Conservation (phyloP, 2,329 filamentous ascomycete species). For the Cytospora piceicola region DNA sequence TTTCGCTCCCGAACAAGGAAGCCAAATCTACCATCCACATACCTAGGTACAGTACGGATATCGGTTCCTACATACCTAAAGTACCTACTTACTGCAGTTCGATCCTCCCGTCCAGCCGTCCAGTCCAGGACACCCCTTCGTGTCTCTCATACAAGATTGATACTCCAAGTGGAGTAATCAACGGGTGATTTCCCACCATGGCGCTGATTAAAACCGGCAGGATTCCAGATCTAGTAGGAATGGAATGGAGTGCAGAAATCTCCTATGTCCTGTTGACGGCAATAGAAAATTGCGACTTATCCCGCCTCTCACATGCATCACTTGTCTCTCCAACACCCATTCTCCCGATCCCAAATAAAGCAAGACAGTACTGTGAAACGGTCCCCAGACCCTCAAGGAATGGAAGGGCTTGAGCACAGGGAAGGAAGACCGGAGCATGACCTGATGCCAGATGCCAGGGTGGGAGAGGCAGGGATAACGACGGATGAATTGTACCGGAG, state of each 20-base stretch:
- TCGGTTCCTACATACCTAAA: neutral
- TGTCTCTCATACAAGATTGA: neutral
- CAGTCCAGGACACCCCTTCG: neutral
- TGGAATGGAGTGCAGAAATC: neutral
- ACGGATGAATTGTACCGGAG: neutral
- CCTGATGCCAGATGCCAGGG: slow-evolving; percentile 23
- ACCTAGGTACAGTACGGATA: too few relatives aligned
- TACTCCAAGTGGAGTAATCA: neutral
- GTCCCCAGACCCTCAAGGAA: slow-evolving; percentile 8
- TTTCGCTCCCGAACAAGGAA: neutral
- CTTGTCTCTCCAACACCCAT: slow-evolving; percentile 1
- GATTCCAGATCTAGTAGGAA: neutral
- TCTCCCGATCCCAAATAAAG: neutral
- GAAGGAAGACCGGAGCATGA: slow-evolving; percentile 1
- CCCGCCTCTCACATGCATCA: slow-evolving; percentile 13
- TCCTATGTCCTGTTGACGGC: slow-evolving; percentile 10
- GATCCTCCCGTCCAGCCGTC: neutral
- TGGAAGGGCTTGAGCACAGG: slow-evolving; percentile 1
- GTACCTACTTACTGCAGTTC: neutral
- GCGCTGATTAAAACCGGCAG: neutral
- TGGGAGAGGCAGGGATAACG: slow-evolving; percentile 4
- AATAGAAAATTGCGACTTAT: slow-evolving; percentile 15
- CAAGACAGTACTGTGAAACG: slow-evolving; percentile 13
- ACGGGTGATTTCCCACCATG: neutral
- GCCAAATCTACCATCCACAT: neutral